These are phyloP conservation scores for Incumbomyces delicatus DNA, from an alignment of 2,329 filamentous ascomycete genomes.

Conservation along the genomic window DNA sequence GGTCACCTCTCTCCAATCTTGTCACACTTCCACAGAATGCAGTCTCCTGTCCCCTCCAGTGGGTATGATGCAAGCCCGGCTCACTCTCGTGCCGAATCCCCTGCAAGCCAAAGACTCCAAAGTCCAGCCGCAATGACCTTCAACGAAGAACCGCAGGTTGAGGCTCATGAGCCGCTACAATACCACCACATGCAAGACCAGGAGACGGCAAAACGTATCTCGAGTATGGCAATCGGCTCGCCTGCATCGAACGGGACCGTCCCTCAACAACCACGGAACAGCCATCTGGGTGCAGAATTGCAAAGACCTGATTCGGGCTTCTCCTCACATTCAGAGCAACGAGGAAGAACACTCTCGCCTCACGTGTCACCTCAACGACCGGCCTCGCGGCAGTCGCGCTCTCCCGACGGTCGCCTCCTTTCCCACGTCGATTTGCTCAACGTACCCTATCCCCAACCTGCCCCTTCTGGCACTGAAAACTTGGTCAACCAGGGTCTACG, in stretches of 20 bases:
- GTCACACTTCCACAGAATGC: slow-evolving; percentile 2
- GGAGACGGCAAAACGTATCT: slow-evolving; percentile 19
- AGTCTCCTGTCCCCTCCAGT: background rate
- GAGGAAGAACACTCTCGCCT: slow-evolving; percentile 51
- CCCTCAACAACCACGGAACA: slow-evolving; percentile 40
- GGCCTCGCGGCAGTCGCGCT: slow-evolving; percentile 42
- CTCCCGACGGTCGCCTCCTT: slow-evolving; percentile 48
- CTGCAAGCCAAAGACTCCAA: slow-evolving; percentile 5
- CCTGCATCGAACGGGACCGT: slow-evolving; percentile 44
- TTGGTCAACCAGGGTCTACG: slow-evolving; percentile 77
- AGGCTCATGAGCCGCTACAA: slow-evolving; percentile 38
- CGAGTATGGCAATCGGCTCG: slow-evolving; percentile 23
- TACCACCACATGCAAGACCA: slow-evolving; percentile 41
- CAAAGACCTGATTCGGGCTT: slow-evolving; percentile 67
- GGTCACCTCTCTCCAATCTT: background rate
- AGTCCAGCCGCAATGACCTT: background rate
- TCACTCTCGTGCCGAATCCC: slow-evolving; percentile 3
- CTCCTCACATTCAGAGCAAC: slow-evolving; percentile 62
- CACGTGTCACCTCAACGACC: slow-evolving; percentile 41
- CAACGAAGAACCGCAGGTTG: slow-evolving; percentile 21
- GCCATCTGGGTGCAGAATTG: slow-evolving; percentile 47
- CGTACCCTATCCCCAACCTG: slow-evolving; percentile 70
- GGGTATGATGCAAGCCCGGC: slow-evolving; percentile 7
- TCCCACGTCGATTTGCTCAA: slow-evolving; percentile 56
- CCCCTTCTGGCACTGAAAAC: slow-evolving; percentile 46